These are phyloP conservation scores for Macrophomina tecta DNA, from an alignment of 2,329 filamentous ascomycete species.

Conservation along the genomic window DNA sequence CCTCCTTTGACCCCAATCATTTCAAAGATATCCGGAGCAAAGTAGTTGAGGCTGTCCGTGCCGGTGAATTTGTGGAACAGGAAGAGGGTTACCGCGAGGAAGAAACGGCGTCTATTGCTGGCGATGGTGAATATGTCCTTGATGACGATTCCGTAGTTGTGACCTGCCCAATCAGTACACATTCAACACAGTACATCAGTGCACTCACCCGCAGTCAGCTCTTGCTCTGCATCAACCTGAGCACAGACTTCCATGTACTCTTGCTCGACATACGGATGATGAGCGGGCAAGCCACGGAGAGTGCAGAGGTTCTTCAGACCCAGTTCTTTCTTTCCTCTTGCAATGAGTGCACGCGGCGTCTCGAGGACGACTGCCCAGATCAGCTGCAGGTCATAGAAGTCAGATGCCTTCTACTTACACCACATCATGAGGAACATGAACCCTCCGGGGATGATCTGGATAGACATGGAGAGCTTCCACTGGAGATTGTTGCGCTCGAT, in stretches of 20 bases:
- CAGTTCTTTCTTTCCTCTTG: slow-evolving; percentile 43
- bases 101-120: slow-evolving; percentile 44
- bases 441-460: slow-evolving; percentile 48
- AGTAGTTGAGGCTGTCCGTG: slow-evolving; percentile 51
- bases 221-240: slow-evolving; percentile 43
- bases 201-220: slow-evolving; percentile 32
- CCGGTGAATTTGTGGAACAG: slow-evolving; percentile 53
- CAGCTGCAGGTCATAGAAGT: neutral
- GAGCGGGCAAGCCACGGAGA: slow-evolving; percentile 46
- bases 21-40: slow-evolving; percentile 48
- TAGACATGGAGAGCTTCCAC: slow-evolving; percentile 47
- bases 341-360: slow-evolving; percentile 45
- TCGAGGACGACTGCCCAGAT: slow-evolving; percentile 43
- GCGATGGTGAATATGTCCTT: slow-evolving; percentile 41
- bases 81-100: slow-evolving; percentile 45
- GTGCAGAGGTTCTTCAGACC: slow-evolving; percentile 47
- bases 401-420: neutral
- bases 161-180: slow-evolving; percentile 3
- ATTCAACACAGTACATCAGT: slow-evolving; percentile 1
- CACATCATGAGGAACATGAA: slow-evolving; percentile 42
- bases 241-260: slow-evolving; percentile 49
- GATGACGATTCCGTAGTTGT: slow-evolving; percentile 44
- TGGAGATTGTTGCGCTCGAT: slow-evolving; percentile 37
- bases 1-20: slow-evolving; percentile 45
- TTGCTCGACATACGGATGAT: slow-evolving; percentile 47